phyloP scores from a whole-genome alignment of 257 asterid genomes.

The Solanum pimpinellifolium region DNA sequence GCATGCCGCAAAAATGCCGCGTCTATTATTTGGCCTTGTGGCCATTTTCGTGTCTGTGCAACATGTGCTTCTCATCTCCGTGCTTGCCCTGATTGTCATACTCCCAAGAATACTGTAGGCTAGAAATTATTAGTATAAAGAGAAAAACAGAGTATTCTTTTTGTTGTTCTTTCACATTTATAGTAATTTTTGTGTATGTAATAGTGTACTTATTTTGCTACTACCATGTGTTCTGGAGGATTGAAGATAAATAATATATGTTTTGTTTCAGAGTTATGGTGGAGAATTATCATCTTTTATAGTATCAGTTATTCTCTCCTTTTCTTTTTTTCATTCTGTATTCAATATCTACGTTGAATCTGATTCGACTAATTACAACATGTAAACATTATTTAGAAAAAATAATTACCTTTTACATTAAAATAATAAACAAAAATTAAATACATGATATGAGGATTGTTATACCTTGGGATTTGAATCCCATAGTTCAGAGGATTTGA shows the following conservation, averaged over 20 bases:
- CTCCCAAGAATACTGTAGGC: neutral
- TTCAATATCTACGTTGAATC: neutral
- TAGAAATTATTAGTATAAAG: neutral
- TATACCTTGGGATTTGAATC: neutral
- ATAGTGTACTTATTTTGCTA: neutral
- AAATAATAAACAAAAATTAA: neutral
- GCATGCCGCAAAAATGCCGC: conserved; percentile 25
- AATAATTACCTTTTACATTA: too few species aligned
- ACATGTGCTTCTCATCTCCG: conserved; percentile 2
- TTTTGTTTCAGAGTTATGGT: neutral
- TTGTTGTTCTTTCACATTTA: neutral
- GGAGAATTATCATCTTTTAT: neutral
- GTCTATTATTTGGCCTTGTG: conserved; percentile 42
- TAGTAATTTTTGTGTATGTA: neutral
- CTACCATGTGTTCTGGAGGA: neutral
- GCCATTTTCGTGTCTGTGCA: conserved; percentile 37
- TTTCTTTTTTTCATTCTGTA: too few species aligned
- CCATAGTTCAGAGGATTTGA: neutral
- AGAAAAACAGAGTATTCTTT: neutral
- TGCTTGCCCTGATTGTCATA: conserved; percentile 36
- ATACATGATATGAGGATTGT: neutral
- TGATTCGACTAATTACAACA: neutral
- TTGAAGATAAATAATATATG: neutral
- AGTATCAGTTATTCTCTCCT: neutral
- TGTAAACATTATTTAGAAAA: neutral